Evolutionary conservation across 2,329 filamentous ascomycete species (phyloP), one percentile per base, ranked within the genome.

Genomic region (Ambrosiella cleistominuta): DNA sequence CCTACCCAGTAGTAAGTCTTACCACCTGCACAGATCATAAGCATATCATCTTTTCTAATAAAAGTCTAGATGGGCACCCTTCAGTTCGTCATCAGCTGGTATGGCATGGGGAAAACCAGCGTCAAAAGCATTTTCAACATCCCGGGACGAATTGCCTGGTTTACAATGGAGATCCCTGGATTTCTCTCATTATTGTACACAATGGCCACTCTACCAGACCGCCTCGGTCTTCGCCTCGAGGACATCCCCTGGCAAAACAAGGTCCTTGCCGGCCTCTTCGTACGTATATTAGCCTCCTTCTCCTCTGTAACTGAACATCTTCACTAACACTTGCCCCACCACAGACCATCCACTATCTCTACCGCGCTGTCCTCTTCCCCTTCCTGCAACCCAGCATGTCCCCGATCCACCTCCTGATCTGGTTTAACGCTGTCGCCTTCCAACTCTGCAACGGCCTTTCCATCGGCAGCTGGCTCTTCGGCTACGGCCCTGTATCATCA

Each of bases 31-130:
- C 9, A 36, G 11, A 56, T 50, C n/a, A 36, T 40, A 12, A 36
- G 6, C 51, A 38, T 3, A 11, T 47, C 7, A 47, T 47, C 19
- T n/a, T 42, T 19, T 38, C 62, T 63, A 27, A 62, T 57, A 13
- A 7, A 9, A 50, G 57, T 62, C 37, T 61, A 95, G 88, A 66
- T 88, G 62, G 83, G 83, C 0, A 77, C 81, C 1, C 56, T 80
- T 19, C 89, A 95, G 80, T 94, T 85, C 83, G 60, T 83, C 58
- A 72, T 77, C n/a, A 77, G 80, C 58, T 95, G 81, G 78, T 93
- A 96, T 69, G 87, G 87, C 55, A 88, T 91, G 74, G 93, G 93
- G 68, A 97, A 97, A 71, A 95, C 90, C 2, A 95, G 88, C 2
- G 77, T 82, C 15, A 66, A 75, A 2, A 89, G 85, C 64, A 72